A percentile compares a stretch with the other conserved stretches of the same genome.
Conservation (phyloP, 352 stramenopile species). For the Globisporangium camurandrum region DNA sequence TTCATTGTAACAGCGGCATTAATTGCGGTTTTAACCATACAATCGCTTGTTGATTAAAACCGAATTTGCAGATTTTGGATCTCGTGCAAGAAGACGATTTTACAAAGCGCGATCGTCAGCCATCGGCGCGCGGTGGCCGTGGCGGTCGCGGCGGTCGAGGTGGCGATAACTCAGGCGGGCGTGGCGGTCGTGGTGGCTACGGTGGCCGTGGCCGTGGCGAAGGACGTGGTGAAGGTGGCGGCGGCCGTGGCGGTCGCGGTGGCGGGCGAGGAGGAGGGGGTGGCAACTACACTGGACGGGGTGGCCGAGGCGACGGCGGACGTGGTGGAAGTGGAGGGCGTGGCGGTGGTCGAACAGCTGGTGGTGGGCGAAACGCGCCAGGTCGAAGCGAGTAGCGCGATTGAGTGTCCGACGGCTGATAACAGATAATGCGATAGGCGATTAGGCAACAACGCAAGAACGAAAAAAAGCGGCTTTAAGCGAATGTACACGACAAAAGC, state of each 20-base stretch:
- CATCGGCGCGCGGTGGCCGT: conserved; percentile 30
- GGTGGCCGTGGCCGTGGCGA: conserved; percentile 19
- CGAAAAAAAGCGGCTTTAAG: too few relatives aligned
- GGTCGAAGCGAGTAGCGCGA: conserved; percentile 3
- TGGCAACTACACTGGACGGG: conserved; percentile 15
- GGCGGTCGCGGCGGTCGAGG: conserved; percentile 62
- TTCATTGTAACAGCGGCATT: too few relatives aligned
- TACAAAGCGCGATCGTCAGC: conserved; percentile 68
- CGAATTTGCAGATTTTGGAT: conserved; percentile 90
- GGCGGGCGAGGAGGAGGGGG: conserved; percentile 17
- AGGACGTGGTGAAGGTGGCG: conserved; percentile 28
- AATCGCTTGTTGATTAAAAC: background rate
- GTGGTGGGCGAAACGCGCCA: too few relatives aligned
- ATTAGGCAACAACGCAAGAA: too few relatives aligned
- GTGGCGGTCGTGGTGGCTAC: conserved; percentile 1
- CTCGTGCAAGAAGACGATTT: conserved; percentile 93
- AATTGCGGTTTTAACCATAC: background rate
- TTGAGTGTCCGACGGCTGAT: too few relatives aligned
- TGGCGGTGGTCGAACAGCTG: too few relatives aligned
- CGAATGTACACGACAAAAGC: too few relatives aligned
- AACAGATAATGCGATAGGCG: too few relatives aligned
- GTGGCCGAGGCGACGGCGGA: conserved; percentile 22
- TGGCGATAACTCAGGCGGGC: conserved; percentile 19
- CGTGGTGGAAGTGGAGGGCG: conserved; percentile 12
- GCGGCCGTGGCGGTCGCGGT: conserved; percentile 29